A percentile compares a stretch with the other conserved stretches of the same genome.
phyloP scores from a whole-genome alignment of 2,329 filamentous ascomycete genomes.

The Fusarium sp. region DNA sequence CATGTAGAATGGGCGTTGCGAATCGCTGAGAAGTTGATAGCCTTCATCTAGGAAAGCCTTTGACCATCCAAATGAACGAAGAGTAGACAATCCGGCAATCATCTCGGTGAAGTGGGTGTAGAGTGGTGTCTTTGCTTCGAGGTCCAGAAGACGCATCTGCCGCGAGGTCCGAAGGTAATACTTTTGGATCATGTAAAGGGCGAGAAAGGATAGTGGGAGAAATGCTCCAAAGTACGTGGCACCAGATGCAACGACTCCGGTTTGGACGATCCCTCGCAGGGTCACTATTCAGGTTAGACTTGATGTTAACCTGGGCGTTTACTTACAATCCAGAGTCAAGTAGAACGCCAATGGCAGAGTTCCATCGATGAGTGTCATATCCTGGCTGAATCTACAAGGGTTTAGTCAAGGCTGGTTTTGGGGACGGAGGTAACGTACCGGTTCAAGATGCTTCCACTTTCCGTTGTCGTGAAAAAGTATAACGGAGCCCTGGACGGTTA shows the following conservation, averaged over 20 bases:
- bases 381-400: slow-evolving; percentile 55
- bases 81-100: slow-evolving; percentile 59
- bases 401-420: slow-evolving; percentile 39
- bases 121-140: slow-evolving; percentile 63
- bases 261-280: slow-evolving; percentile 39
- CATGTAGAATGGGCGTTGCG: slow-evolving; percentile 63
- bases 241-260: slow-evolving; percentile 42
- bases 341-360: slow-evolving; percentile 51
- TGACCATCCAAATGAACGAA: slow-evolving; percentile 64
- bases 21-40: slow-evolving; percentile 53
- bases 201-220: slow-evolving; percentile 56
- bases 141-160: slow-evolving; percentile 63
- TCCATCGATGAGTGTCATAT: slow-evolving; percentile 57
- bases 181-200: slow-evolving; percentile 59
- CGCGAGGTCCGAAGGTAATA: slow-evolving; percentile 65
- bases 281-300: slow-evolving; percentile 42
- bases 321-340: slow-evolving; percentile 48
- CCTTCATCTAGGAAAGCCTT: slow-evolving; percentile 51
- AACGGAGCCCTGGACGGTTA: slow-evolving; percentile 51
- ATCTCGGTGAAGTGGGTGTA: slow-evolving; percentile 65
- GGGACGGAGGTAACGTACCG: slow-evolving; percentile 40
- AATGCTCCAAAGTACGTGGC: slow-evolving; percentile 50
- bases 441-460: slow-evolving; percentile 57
- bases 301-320: background rate
- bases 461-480: slow-evolving; percentile 55